phyloP scores from a whole-genome alignment of 805 yeast species.

The Pichia cabralensis region DNA sequence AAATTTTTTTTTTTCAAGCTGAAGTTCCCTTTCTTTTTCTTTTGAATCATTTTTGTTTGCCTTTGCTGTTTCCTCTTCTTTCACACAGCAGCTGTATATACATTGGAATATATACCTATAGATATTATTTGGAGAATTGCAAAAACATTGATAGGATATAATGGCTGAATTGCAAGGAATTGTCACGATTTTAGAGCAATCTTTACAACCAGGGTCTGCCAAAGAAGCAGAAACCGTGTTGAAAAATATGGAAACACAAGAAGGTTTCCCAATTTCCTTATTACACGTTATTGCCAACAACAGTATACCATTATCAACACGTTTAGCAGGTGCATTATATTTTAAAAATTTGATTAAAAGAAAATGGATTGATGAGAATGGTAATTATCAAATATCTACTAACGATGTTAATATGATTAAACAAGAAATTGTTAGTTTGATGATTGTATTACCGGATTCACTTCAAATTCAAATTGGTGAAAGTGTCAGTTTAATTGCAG shows the following conservation, averaged over 20 bases:
- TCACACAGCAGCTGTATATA: too few relatives aligned
- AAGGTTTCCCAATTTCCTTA: constrained; percentile 69
- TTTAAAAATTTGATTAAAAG: constrained; percentile 81
- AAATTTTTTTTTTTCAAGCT: too few relatives aligned
- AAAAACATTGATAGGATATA: too few relatives aligned
- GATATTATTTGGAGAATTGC: too few relatives aligned
- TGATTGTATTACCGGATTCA: constrained; percentile 72
- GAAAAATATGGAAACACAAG: constrained; percentile 48
- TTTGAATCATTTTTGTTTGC: too few relatives aligned
- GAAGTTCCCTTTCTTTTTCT: too few relatives aligned
- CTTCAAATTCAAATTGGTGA: constrained; percentile 94
- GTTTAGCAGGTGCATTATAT: constrained; percentile 84
- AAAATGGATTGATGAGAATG: constrained; percentile 86
- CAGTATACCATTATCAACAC: constrained; percentile 40
- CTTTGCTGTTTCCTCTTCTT: too few relatives aligned
- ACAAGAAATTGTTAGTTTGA: constrained; percentile 67
- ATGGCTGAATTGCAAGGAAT: constrained; percentile 42
- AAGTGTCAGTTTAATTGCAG: constrained; percentile 85
- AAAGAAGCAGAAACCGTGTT: constrained; percentile 59
- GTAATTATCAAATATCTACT: constrained; percentile 52
- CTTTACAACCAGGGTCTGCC: constrained; percentile 54
- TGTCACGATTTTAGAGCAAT: constrained; percentile 47
- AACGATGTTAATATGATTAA: constrained; percentile 64
- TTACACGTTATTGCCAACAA: constrained; percentile 68
- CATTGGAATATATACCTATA: too few relatives aligned